Evolutionary conservation across 2,329 filamentous ascomycete species (phyloP), one percentile per base, ranked within the genome.

Genomic region (Graphium sp.): DNA sequence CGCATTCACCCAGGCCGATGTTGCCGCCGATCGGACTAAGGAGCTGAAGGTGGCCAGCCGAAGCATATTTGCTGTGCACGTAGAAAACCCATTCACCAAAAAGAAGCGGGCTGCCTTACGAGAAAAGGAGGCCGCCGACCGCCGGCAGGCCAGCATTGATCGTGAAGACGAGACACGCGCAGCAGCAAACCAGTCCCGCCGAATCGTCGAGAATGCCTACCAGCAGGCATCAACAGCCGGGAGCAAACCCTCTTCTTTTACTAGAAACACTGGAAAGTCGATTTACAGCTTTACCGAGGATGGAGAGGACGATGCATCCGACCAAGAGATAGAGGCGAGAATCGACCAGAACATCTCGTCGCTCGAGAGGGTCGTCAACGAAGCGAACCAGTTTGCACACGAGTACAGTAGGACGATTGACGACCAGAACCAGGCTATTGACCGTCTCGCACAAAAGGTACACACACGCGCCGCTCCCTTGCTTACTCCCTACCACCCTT

Each of bases 41-140:
- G 83, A 93, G 45, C 58, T 94, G 21, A 87, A 87, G 56, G 81
- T 70, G 1, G 60, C 91, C 28, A 92, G 94, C 52, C 64, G 77
- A 36, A 84, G 76, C 56, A 92, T 94, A 83, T 93, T 93, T 44
- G 79, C 81, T 5, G 68, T 85, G 14, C 77, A 84, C 43, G 74
- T 85, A 16, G 60, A 62, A 30, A 83, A 83, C 41, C 77, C 77
- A 0, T 82, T 93, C 47, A 89, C 80, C 1, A 71, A 70, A 10
- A 71, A 67, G 36, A 66, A 64, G 38, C 66, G 75, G 24, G 66
- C 64, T 17, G 60, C 62, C 31, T 70, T 68, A 32, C 65, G 70
- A 22, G 80, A 89, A 37, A 60, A 75, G 28, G 62, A 69, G 31
- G 66, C 80, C 24, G 58, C 91, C 43, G 70, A 76, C 25, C 74